Conservation (phyloP, 2,329 filamentous ascomycete genomes). For the Ophiostoma pallidulum region DNA sequence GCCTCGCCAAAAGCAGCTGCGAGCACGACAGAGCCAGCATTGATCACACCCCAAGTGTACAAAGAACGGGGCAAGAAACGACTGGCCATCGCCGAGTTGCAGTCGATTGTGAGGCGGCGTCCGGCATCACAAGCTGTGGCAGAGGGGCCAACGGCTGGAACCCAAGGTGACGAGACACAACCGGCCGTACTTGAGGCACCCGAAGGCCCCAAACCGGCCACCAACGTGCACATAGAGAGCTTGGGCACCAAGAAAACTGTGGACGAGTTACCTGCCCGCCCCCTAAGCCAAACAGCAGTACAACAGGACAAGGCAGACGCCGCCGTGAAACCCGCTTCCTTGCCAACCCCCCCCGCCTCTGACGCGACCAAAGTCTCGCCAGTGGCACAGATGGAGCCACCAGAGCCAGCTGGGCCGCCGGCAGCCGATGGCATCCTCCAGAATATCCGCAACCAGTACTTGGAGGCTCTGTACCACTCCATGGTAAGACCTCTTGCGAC, state of each 20-base stretch:
- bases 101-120: conserved; percentile 49
- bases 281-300: background rate
- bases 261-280: conserved; percentile 1
- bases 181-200: background rate
- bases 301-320: background rate
- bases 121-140: conserved; percentile 35
- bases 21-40: conserved; percentile 16
- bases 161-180: background rate
- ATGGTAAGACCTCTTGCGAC: conserved; percentile 37
- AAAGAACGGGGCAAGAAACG: conserved; percentile 45
- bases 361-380: conserved; percentile 2
- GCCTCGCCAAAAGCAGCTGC: conserved; percentile 11
- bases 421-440: conserved; percentile 46
- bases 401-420: conserved; percentile 22
- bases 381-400: background rate
- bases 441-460: conserved; percentile 48
- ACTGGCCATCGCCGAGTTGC: conserved; percentile 53
- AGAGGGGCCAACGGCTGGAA: conserved; percentile 21
- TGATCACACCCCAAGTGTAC: conserved; percentile 38
- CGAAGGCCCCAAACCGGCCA: background rate
- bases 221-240: background rate
- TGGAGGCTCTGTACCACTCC: conserved; percentile 53
- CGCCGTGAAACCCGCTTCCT: background rate
- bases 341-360: conserved; percentile 10
- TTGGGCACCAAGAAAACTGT: background rate